Percentiles rank a stretch among this genome's conserved stretches.
These are phyloP conservation scores for Cladosporium sphaerospermum DNA, from an alignment of 2,329 filamentous ascomycete genomes.

Conservation along the genomic window DNA sequence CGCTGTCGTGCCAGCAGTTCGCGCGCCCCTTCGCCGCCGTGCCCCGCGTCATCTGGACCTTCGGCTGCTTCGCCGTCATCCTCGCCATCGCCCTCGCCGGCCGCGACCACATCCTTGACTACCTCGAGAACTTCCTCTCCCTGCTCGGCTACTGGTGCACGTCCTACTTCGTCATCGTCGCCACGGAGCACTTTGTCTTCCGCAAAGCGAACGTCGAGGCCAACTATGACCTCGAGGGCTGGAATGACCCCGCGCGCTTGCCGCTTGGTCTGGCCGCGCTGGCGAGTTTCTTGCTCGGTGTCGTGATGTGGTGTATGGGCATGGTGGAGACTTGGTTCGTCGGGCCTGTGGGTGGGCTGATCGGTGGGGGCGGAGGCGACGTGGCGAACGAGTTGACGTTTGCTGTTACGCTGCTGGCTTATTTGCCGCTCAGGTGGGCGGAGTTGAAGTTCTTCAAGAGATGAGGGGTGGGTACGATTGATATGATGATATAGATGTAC, in stretches of 20 bases:
- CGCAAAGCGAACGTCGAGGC: slow-evolving; percentile 30
- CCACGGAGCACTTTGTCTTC: slow-evolving; percentile 42
- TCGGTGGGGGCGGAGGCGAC: slow-evolving; percentile 53
- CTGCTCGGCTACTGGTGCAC: slow-evolving; percentile 44
- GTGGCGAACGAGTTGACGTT: slow-evolving; percentile 50
- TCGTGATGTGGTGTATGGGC: slow-evolving; percentile 47
- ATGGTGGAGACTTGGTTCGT: slow-evolving; percentile 26
- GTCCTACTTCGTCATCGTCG: slow-evolving; percentile 41
- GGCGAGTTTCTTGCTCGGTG: slow-evolving; percentile 34
- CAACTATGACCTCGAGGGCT: slow-evolving; percentile 41
- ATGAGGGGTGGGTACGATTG: slow-evolving; percentile 10
- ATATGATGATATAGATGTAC: too few relatives aligned
- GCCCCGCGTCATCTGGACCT: slow-evolving; percentile 45
- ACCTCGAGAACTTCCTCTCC: slow-evolving; percentile 41
- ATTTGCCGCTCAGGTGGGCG: slow-evolving; percentile 42
- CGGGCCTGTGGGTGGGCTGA: slow-evolving; percentile 53
- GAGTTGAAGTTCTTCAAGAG: slow-evolving; percentile 44
- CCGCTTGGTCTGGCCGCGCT: slow-evolving; percentile 39
- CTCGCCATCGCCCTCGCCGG: slow-evolving; percentile 40
- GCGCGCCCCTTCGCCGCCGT: slow-evolving; percentile 45
- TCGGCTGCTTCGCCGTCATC: slow-evolving; percentile 39
- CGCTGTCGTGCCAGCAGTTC: slow-evolving; percentile 43
- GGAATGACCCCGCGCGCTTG: slow-evolving; percentile 40
- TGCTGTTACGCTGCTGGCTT: slow-evolving; percentile 43
- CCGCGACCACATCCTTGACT: slow-evolving; percentile 35